A percentile compares a stretch with the other conserved stretches of the same genome.
phyloP scores from a whole-genome alignment of 805 yeast species.

The Lachancea cidri region DNA sequence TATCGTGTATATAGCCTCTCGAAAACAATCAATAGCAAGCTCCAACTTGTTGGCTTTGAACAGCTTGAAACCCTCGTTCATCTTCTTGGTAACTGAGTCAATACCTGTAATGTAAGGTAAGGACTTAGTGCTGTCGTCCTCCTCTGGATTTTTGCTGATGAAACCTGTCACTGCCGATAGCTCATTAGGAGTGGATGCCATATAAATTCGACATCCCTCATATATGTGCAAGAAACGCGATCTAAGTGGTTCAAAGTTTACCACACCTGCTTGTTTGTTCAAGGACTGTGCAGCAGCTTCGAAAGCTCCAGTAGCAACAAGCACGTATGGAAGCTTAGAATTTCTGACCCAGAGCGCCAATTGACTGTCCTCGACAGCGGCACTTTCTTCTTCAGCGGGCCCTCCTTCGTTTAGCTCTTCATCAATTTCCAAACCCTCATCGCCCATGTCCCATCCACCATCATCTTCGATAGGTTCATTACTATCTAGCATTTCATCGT shows the following conservation, averaged over 20 bases:
- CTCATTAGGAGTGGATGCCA: conserved; percentile 66
- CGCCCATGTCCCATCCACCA: conserved; percentile 79
- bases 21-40: conserved; percentile 74
- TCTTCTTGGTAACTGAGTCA: conserved; percentile 53
- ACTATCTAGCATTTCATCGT: conserved; percentile 39
- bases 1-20: conserved; percentile 70
- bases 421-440: conserved; percentile 67
- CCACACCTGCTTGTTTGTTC: conserved; percentile 83
- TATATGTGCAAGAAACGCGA: conserved; percentile 78
- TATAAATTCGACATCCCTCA: conserved; percentile 67
- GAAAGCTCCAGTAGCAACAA: conserved; percentile 93
- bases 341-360: conserved; percentile 78
- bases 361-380: conserved; percentile 46
- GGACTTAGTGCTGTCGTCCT: conserved; percentile 42
- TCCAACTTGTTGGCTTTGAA: conserved; percentile 82
- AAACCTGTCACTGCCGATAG: conserved; percentile 65
- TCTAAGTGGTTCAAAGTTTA: conserved; percentile 82
- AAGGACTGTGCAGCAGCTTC: conserved; percentile 93
- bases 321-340: conserved; percentile 85
- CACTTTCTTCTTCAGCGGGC: conserved; percentile 31
- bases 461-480: conserved; percentile 52
- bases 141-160: conserved; percentile 59
- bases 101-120: conserved; percentile 74
- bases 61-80: conserved; percentile 68
- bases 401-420: conserved; percentile 50